A percentile compares a stretch with the other conserved stretches of the same genome.
Evolutionary conservation across 2,329 filamentous ascomycete species (phyloP).

Genomic region (Rhexocercosporidium sp.): DNA sequence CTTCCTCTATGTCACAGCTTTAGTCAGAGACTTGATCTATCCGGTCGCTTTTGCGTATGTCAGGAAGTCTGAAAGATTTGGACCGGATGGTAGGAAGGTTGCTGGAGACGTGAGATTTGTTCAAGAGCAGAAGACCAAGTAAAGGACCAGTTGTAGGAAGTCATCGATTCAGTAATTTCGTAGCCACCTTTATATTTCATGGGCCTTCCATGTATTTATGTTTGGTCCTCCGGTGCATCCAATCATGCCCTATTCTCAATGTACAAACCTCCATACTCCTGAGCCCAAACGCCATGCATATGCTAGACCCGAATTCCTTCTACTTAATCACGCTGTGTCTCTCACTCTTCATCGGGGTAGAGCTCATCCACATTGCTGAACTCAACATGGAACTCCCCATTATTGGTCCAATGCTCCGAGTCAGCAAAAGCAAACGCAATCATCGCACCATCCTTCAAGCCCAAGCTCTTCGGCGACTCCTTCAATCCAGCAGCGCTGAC

Average conservation of each 20-base stretch:
- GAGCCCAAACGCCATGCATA: conserved; percentile 4
- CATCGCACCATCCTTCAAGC: conserved; percentile 46
- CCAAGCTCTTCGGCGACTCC: conserved; percentile 42
- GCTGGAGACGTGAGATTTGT: conserved; percentile 2
- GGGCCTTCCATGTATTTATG: background rate
- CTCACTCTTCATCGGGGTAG: conserved; percentile 31
- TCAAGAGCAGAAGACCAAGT: background rate
- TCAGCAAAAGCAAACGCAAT: conserved; percentile 47
- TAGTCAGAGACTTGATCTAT: conserved; percentile 52
- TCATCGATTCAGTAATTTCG: background rate
- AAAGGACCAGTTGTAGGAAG: background rate
- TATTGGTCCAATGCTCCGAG: conserved; percentile 43
- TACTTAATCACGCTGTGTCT: background rate
- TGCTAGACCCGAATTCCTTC: conserved; percentile 1
- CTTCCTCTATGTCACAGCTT: conserved; percentile 48
- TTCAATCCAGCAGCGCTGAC: conserved; percentile 43
- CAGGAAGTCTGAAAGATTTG: conserved; percentile 45
- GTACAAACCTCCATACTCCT: background rate
- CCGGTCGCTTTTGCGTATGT: conserved; percentile 50
- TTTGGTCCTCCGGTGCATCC: background rate
- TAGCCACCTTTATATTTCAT: background rate
- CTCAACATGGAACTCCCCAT: conserved; percentile 33
- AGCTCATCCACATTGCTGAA: conserved; percentile 32
- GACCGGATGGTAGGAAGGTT: conserved; percentile 45
- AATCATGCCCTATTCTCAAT: background rate